Evolutionary conservation across 805 yeast species (phyloP).

Genomic region (Torulaspora quercuum): DNA sequence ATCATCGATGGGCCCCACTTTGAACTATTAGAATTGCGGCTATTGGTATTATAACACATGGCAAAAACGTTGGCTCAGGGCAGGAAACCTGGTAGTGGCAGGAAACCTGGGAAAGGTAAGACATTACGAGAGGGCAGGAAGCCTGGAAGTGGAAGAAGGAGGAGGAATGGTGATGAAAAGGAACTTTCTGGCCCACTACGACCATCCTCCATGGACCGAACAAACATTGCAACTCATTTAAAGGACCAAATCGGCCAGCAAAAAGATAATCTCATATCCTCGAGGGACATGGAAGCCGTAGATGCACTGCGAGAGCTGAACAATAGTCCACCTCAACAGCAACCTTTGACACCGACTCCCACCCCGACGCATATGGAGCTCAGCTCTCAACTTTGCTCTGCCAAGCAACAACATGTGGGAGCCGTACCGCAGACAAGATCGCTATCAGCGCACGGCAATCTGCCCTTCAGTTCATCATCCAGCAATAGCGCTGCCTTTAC

Average conservation of each 20-base stretch:
- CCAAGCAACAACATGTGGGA: neutral
- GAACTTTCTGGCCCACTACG: too few relatives aligned
- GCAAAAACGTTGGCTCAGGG: conserved; percentile 38
- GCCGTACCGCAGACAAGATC: conserved; percentile 10
- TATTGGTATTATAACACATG: too few relatives aligned
- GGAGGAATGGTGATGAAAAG: conserved; percentile 14
- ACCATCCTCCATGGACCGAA: too few relatives aligned
- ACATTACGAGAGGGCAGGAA: conserved; percentile 36
- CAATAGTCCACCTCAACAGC: conserved; percentile 23
- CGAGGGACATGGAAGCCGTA: conserved; percentile 30
- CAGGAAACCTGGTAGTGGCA: conserved; percentile 37
- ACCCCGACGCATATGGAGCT: conserved; percentile 7
- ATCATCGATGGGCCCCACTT: too few relatives aligned
- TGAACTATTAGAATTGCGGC: too few relatives aligned
- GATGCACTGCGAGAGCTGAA: conserved; percentile 31
- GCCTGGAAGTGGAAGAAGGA: conserved; percentile 36
- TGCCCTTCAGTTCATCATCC: conserved; percentile 8
- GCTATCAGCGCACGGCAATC: conserved; percentile 9
- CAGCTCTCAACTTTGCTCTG: too few relatives aligned
- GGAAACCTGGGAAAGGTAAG: conserved; percentile 37
- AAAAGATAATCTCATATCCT: conserved; percentile 6
- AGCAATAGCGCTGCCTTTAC: conserved; percentile 1
- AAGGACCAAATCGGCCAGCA: too few relatives aligned
- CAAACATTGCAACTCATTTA: too few relatives aligned
- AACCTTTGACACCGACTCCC: conserved; percentile 13